Base-by-base conservation (phyloP, 257 asterid species). In the Nicotiana benthamiana region DNA sequence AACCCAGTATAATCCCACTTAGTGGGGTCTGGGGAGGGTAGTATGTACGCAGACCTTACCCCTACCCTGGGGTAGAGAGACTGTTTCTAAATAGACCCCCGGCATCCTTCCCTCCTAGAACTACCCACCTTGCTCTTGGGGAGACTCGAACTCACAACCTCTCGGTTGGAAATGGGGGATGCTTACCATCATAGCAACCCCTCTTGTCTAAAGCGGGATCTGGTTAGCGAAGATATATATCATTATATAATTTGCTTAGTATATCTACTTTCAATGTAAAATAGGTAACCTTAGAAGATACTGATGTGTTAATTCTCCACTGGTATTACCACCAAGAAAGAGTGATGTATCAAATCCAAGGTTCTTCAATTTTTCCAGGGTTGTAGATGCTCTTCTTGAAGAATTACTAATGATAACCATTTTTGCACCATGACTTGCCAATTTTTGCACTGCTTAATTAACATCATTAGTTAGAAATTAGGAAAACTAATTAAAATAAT, bases 241-340 rank as follows among this genome's bases (percentile, higher is more conserved):
- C 60, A 53, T 53, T 12, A 17, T 53, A 53, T 53, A 53, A 56
- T 56, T 18, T 56, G 3, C 24, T 8, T 0, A 16, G n/a, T n/a
- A 10, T 56, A 56, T 56, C 61, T 56, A 18, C 61, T 6, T 56
- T 56, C 18, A 18, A 56, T 18, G 30, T 20, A 32, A 17, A 80
- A 40, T 18, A 10, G 5, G 28, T 59, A 59, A 90, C 98, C 97
- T 89, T 85, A 88, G 89, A 77, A 94, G 97, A 85, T 87, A 82
- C 89, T 91, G 93, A 83, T 94, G 91, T 30, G 97, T 91, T 82
- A 94, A 87, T 86, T 94, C 98, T 24, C 97, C 98, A 80, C 98
- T 94, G 36, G 98, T 94, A 77, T 91, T 90, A 82, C 96, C 94
- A 77, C 98, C 98, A 43, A 80, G 53, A 80, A 94, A 94, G 85